phyloP scores from a whole-genome alignment of 1,284 basidiomycete species.

The Cryptococcus sp. region DNA sequence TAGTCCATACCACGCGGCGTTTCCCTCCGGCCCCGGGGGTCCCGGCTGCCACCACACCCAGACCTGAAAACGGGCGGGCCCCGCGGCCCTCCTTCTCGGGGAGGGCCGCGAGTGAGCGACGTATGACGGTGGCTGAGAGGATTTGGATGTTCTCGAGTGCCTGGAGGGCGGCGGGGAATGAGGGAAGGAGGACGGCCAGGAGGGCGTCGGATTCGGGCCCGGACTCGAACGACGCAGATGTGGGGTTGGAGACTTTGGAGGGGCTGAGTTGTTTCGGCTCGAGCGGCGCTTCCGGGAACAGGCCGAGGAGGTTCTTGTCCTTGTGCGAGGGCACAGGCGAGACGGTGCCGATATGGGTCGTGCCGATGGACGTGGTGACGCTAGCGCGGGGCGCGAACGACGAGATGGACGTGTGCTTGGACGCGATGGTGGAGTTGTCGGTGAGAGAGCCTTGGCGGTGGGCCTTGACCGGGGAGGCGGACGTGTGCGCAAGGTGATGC shows the following conservation, averaged over 20 bases:
- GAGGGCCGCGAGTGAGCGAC: conserved; percentile 3
- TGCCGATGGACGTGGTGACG: conserved; percentile 4
- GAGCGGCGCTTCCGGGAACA: conserved; percentile 3
- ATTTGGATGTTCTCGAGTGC: conserved; percentile 32
- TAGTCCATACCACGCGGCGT: conserved; percentile 17
- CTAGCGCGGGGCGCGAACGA: conserved; percentile 10
- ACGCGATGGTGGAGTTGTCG: conserved; percentile 5
- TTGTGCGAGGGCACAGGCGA: neutral
- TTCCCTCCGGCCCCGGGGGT: neutral
- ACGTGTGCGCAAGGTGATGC: conserved; percentile 8
- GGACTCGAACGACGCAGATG: no score
- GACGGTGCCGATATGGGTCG: neutral
- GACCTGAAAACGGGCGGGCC: no score
- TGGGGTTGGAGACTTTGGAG: neutral
- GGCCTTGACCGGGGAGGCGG: conserved; percentile 11
- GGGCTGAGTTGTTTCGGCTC: no score
- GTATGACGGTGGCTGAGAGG: conserved; percentile 26
- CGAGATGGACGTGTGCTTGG: conserved; percentile 8
- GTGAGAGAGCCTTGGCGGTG: conserved; percentile 8
- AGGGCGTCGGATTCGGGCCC: conserved; percentile 2
- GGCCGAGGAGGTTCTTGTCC: conserved; percentile 3
- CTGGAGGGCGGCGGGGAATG: conserved; percentile 24
- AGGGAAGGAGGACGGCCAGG: conserved; percentile 25
- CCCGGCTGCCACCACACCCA: no score
- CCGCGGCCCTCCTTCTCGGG: conserved; percentile 6